These are phyloP conservation scores for Euphorbia corollata DNA, from an alignment of 441 rosid species.

Conservation along the genomic window DNA sequence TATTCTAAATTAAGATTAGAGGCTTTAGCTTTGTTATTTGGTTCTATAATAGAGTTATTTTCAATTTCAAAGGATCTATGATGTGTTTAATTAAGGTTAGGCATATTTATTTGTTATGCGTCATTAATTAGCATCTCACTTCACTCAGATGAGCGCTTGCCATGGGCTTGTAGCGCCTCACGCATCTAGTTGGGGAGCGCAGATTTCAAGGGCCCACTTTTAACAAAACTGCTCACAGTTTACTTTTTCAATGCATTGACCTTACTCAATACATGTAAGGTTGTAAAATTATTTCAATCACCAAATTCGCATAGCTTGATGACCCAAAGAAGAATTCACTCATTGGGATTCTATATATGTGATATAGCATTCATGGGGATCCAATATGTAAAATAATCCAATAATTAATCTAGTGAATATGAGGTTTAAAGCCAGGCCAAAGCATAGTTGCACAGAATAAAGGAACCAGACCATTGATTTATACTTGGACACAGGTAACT, in stretches of 20 bases:
- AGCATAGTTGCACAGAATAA: background rate
- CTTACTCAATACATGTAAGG: background rate
- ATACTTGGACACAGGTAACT: background rate
- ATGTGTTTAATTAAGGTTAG: no score
- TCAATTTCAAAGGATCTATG: no score
- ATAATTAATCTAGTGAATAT: background rate
- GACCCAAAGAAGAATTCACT: background rate
- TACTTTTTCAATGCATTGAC: background rate
- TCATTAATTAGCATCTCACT: no score
- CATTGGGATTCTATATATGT: background rate
- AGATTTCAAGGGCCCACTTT: no score
- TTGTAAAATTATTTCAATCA: background rate
- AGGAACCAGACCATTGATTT: slow-evolving; percentile 1
- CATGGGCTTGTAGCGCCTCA: no score
- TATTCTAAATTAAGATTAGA: no score
- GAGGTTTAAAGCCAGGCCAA: background rate
- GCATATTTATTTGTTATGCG: no score
- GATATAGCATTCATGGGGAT: background rate
- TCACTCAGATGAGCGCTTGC: no score
- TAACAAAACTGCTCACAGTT: no score
- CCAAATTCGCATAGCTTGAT: background rate
- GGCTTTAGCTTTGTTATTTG: no score
- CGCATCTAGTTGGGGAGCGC: no score
- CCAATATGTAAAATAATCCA: background rate
- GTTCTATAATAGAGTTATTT: no score